These are phyloP conservation scores for Helicocarpus griseus DNA, from an alignment of 2,329 filamentous ascomycete genomes.

Conservation along the genomic window DNA sequence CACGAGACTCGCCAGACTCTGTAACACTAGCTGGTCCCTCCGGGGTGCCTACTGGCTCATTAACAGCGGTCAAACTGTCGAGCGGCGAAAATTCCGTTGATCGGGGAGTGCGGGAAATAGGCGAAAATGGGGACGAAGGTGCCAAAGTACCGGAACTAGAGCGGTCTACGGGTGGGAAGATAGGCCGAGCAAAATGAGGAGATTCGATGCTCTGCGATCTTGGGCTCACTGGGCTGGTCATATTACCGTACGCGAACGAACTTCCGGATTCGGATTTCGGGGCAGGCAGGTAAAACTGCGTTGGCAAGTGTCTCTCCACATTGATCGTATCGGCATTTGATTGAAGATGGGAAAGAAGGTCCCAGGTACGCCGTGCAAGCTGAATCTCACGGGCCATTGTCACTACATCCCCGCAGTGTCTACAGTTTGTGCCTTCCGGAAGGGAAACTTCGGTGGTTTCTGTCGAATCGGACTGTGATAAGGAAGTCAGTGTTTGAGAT, in stretches of 20 bases:
- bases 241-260: slow-evolving; percentile 6
- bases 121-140: slow-evolving; percentile 10
- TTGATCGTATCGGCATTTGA: slow-evolving; percentile 30
- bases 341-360: slow-evolving; percentile 27
- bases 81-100: slow-evolving; percentile 3
- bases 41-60: slow-evolving; percentile 4
- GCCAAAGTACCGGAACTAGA: slow-evolving; percentile 1
- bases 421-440: slow-evolving; percentile 22
- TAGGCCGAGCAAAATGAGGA: background rate
- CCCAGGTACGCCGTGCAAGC: slow-evolving; percentile 28
- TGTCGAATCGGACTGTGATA: slow-evolving; percentile 7
- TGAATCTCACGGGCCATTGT: slow-evolving; percentile 31
- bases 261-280: slow-evolving; percentile 18
- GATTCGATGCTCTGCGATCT: background rate
- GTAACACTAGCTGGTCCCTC: background rate
- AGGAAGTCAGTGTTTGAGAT: background rate
- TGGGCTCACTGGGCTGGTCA: slow-evolving; percentile 1
- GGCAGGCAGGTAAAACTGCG: slow-evolving; percentile 25
- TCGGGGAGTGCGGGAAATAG: background rate
- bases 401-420: slow-evolving; percentile 24
- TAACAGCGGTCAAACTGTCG: slow-evolving; percentile 6
- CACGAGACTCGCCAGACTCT: background rate
- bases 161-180: background rate
- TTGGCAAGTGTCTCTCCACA: slow-evolving; percentile 29
- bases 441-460: slow-evolving; percentile 9